A percentile compares a stretch with the other conserved stretches of the same genome.
phyloP scores from a whole-genome alignment of 352 stramenopile species.

The Pythium scleroteichum region DNA sequence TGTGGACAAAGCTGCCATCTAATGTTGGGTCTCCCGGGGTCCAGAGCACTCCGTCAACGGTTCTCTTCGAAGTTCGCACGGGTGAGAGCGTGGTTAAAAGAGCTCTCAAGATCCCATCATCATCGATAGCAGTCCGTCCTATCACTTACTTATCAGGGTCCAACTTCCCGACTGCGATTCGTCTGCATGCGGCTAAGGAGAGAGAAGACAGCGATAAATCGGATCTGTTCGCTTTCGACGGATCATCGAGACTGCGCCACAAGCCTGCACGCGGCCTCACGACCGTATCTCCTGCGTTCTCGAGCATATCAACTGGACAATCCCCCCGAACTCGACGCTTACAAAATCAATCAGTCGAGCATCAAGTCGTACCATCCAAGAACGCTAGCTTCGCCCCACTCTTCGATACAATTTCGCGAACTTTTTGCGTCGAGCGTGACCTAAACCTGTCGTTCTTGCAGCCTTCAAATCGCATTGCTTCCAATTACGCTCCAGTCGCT shows the following conservation, averaged over 20 bases:
- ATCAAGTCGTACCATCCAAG: neutral
- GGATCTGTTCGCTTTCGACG: conserved; percentile 19
- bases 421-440: conserved; percentile 71
- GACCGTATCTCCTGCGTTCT: neutral
- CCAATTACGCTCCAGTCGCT: conserved; percentile 62
- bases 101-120: conserved; percentile 28
- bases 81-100: conserved; percentile 60
- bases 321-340: conserved; percentile 38
- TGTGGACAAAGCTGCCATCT: neutral
- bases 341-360: conserved; percentile 1
- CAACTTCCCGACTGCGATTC: conserved; percentile 20
- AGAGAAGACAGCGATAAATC: neutral
- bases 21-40: neutral
- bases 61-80: conserved; percentile 51
- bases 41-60: conserved; percentile 15
- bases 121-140: neutral
- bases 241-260: neutral
- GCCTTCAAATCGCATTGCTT: conserved; percentile 74
- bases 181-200: conserved; percentile 6
- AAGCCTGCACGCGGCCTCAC: conserved; percentile 1
- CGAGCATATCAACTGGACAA: neutral
- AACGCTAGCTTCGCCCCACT: conserved; percentile 28
- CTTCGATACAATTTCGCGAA: conserved; percentile 70
- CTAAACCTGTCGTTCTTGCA: conserved; percentile 51
- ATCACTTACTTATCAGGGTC: conserved; percentile 8